A percentile compares a stretch with the other conserved stretches of the same genome.
phyloP scores from a whole-genome alignment of 2,329 filamentous ascomycete genomes.

The Cyclaneusma minus region DNA sequence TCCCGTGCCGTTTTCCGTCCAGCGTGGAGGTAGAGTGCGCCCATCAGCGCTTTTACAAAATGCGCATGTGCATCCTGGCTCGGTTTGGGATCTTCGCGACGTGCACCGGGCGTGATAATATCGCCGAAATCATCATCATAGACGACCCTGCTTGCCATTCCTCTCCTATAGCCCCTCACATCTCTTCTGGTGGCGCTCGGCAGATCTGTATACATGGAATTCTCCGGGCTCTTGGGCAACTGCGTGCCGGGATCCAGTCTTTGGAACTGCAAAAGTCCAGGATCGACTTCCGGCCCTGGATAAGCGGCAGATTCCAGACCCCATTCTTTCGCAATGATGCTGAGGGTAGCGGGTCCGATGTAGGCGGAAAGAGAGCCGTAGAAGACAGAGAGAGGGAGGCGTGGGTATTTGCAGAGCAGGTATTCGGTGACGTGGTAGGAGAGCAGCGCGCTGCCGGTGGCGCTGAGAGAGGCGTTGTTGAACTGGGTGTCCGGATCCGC shows the following conservation, averaged over 20 bases:
- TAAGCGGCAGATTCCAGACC: constrained; percentile 78
- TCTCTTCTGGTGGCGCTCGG: too few relatives aligned
- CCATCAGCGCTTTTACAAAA: constrained; percentile 72
- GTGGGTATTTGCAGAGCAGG: constrained; percentile 77
- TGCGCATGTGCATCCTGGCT: constrained; percentile 43
- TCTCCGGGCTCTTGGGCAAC: constrained; percentile 24
- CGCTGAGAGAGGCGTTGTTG: constrained; percentile 77
- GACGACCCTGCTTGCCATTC: constrained; percentile 62
- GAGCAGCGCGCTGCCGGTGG: constrained; percentile 69
- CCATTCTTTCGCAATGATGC: constrained; percentile 68
- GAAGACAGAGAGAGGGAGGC: constrained; percentile 75
- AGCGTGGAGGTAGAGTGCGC: constrained; percentile 72
- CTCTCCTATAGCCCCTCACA: constrained; percentile 37
- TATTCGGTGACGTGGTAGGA: constrained; percentile 82
- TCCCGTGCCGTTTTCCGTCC: constrained; percentile 64
- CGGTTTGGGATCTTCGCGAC: constrained; percentile 11
- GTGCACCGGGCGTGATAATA: constrained; percentile 17
- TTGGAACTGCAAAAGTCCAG: constrained; percentile 73
- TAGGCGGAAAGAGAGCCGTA: constrained; percentile 79
- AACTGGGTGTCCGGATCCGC: constrained; percentile 67
- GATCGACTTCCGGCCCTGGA: constrained; percentile 82
- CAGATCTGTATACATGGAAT: constrained; percentile 26
- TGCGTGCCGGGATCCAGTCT: constrained; percentile 27
- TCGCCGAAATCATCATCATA: constrained; percentile 80
- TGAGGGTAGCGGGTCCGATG: constrained; percentile 58